Percentiles rank a stretch among this genome's conserved stretches.
These are phyloP conservation scores for Geotrichum klebahnii DNA, from an alignment of 1,139 yeast species.

Conservation along the genomic window DNA sequence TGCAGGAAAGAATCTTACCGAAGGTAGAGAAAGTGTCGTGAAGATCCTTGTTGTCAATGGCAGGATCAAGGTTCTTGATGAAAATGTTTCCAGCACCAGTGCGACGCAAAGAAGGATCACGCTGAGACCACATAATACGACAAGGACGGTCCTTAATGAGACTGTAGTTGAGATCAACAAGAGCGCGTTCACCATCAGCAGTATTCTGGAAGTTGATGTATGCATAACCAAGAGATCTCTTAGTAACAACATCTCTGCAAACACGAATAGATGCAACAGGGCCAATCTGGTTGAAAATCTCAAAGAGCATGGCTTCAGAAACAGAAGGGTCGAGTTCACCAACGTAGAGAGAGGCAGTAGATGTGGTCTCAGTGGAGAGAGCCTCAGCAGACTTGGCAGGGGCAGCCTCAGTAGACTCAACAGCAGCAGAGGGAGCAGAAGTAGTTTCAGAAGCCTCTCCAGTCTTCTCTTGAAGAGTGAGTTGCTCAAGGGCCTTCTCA, in stretches of 20 bases:
- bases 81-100: slow-evolving; percentile 95
- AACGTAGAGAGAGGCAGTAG: slow-evolving; percentile 86
- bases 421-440: slow-evolving; percentile 30
- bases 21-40: slow-evolving; percentile 97
- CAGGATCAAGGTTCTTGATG: slow-evolving; percentile 97
- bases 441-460: slow-evolving; percentile 24
- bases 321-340: slow-evolving; percentile 94
- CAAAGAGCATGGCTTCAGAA: slow-evolving; percentile 92
- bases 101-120: slow-evolving; percentile 95
- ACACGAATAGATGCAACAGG: slow-evolving; percentile 96
- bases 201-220: slow-evolving; percentile 92
- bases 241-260: slow-evolving; percentile 97
- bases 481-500: slow-evolving; percentile 41
- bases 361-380: slow-evolving; percentile 39
- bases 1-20: slow-evolving; percentile 93
- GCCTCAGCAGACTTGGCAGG: slow-evolving; percentile 39
- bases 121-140: slow-evolving; percentile 99
- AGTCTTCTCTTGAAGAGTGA: slow-evolving; percentile 34
- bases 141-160: slow-evolving; percentile 94
- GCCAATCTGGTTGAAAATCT: slow-evolving; percentile 91
- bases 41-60: slow-evolving; percentile 96
- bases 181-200: slow-evolving; percentile 89
- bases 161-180: slow-evolving; percentile 92
- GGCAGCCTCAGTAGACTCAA: slow-evolving; percentile 24
- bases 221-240: slow-evolving; percentile 96